Evolutionary conservation across 2,329 filamentous ascomycete genomes (phyloP), one percentile per base, ranked within the genome.

Genomic region (Eurotiales sp.): DNA sequence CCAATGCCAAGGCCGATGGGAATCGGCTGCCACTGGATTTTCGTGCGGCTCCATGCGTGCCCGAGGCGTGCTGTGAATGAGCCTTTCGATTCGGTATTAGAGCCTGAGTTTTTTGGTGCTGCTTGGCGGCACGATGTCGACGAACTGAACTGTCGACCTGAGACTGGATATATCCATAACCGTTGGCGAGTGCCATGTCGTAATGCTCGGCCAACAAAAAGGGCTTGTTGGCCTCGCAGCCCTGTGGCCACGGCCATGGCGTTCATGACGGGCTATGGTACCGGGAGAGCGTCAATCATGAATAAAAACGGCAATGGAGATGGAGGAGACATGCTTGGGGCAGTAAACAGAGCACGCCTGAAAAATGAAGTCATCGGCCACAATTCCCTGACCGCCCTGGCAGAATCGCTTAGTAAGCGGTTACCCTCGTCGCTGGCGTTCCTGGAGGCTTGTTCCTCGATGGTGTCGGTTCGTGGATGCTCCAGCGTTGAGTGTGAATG

Each of bases 11-110:
- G 77, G 22, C 86, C 88, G 50, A 96, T 82, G 19, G 91, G 91
- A 59, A 96, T 95, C 42, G 88, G 88, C 70, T 90, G 89, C 91
- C 91, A 96, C 74, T 88, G 83, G 55, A 93, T 79, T 68, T 81
- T 85, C 29, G 85, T 88, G 34, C 79, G 76, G 34, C 76, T 73
- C 58, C 85, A 76, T 32, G 84, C 83, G 47, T 76, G 76, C 34
- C 79, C 73, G 46, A 85, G 68, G 56, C 82, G 72, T 32, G 78
- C 77, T 50, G 76, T 64, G 61, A 84, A 85, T n/a, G 78, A 78
- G 54, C 78, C 74, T 58, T 75, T 74, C 46, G 72, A 65, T 45
- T 70, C 55, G 10, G 60, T 64, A 40, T 68, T 60, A 19, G 68
- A 61, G 49, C 55, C 59, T 55, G 74, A 68, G 36, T 67, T 57